phyloP scores from a whole-genome alignment of 805 yeast species.

The Teunomyces gatunensis region DNA sequence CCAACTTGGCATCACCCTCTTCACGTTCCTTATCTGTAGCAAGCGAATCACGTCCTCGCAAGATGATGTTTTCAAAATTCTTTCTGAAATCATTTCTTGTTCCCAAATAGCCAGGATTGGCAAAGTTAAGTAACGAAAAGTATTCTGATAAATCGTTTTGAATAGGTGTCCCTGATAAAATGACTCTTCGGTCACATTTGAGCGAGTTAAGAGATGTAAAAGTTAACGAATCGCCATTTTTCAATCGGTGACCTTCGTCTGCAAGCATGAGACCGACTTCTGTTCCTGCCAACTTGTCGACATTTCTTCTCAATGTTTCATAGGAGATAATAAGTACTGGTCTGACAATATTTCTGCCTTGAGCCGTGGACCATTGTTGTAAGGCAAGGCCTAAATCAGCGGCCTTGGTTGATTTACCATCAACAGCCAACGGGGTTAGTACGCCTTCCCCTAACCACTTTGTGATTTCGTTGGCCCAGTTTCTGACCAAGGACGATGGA shows the following conservation, averaged over 20 bases:
- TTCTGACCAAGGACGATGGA: constrained; percentile 88
- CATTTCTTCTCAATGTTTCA: constrained; percentile 87
- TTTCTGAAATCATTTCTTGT: constrained; percentile 79
- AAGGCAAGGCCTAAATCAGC: constrained; percentile 66
- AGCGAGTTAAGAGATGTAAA: constrained; percentile 83
- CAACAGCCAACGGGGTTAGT: constrained; percentile 83
- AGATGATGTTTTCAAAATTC: constrained; percentile 76
- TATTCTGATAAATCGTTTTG: constrained; percentile 94
- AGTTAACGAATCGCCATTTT: constrained; percentile 84
- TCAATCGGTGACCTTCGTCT: constrained; percentile 44
- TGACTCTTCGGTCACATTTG: constrained; percentile 83
- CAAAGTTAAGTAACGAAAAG: constrained; percentile 84
- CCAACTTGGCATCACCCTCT: constrained; percentile 65
- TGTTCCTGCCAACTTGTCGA: constrained; percentile 66
- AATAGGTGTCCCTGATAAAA: constrained; percentile 93
- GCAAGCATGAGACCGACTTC: constrained; percentile 83
- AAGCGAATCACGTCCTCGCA: constrained; percentile 84
- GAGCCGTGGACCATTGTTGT: constrained; percentile 81
- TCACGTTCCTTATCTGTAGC: constrained; percentile 78
- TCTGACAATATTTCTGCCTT: constrained; percentile 83
- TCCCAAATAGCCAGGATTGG: constrained; percentile 92
- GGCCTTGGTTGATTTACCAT: constrained; percentile 80
- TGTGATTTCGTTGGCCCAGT: constrained; percentile 95
- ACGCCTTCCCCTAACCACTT: constrained; percentile 97
- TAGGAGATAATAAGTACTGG: constrained; percentile 94